These are phyloP conservation scores for Alternaria brassicae DNA, from an alignment of 2,329 filamentous ascomycete genomes.

Conservation along the genomic window DNA sequence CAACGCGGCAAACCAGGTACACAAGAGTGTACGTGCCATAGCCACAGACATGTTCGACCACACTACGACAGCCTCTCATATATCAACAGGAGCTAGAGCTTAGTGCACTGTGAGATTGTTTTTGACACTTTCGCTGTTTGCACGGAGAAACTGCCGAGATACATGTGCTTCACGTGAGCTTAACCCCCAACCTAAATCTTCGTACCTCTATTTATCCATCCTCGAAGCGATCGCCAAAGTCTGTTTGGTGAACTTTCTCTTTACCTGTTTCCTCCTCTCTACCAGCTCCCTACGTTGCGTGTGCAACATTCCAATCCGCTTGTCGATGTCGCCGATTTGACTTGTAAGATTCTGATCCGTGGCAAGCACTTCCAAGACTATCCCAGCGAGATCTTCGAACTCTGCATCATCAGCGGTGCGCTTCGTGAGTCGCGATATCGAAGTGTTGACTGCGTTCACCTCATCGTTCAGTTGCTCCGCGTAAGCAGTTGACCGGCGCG, in stretches of 20 bases:
- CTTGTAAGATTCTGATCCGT: background rate
- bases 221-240: background rate
- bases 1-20: background rate
- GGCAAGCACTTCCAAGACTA: background rate
- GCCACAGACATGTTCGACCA: background rate
- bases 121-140: background rate
- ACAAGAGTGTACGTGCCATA: background rate
- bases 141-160: background rate
- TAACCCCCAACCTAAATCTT: background rate
- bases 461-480: background rate
- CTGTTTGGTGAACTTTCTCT: constrained; percentile 8
- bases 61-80: background rate
- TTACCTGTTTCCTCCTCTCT: background rate
- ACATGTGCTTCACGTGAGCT: background rate
- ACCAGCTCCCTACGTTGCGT: background rate
- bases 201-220: background rate
- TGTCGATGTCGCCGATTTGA: constrained; percentile 1
- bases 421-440: background rate
- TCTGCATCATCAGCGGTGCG: constrained; percentile 11
- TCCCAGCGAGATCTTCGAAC: constrained; percentile 4
- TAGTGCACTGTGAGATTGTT: background rate
- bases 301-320: background rate
- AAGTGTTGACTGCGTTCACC: background rate
- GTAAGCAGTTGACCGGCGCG: background rate
- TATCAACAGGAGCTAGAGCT: background rate